Conservation (phyloP, 768 basidiomycete genomes). For the Nidularia sp. region DNA sequence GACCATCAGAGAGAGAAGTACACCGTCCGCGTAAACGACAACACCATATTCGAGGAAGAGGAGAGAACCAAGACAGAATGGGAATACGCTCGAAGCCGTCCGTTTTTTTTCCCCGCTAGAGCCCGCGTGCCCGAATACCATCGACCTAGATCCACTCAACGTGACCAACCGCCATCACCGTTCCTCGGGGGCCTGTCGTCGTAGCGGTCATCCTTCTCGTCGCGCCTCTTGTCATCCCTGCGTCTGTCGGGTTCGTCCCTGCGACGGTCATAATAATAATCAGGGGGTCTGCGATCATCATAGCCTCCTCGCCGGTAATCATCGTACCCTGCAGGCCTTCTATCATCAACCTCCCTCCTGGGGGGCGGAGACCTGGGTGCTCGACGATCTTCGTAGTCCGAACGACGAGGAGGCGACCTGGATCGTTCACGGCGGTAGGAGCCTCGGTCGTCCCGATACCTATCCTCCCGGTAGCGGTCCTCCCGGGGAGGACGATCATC, state of each 20-base stretch:
- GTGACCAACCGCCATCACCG: conserved; percentile 75
- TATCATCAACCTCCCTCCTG: conserved; percentile 79
- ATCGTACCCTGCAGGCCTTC: conserved; percentile 91
- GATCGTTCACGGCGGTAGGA: conserved; percentile 74
- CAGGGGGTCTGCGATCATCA: conserved; percentile 81
- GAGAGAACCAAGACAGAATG: conserved; percentile 47
- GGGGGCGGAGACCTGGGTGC: conserved; percentile 74
- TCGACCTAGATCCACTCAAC: conserved; percentile 42
- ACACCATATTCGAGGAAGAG: conserved; percentile 36
- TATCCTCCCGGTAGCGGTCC: conserved; percentile 59
- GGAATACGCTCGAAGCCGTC: conserved; percentile 36
- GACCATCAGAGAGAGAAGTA: conserved; percentile 38
- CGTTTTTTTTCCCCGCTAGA: conserved; percentile 23
- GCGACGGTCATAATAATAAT: conserved; percentile 84
- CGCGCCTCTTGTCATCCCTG: conserved; percentile 76
- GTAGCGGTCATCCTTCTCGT: conserved; percentile 79
- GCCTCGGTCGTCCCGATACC: conserved; percentile 48
- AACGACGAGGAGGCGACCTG: conserved; percentile 72
- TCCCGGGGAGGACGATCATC: conserved; percentile 52
- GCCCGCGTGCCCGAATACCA: conserved; percentile 23
- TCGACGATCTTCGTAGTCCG: conserved; percentile 72
- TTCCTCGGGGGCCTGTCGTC: conserved; percentile 74
- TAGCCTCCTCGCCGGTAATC: conserved; percentile 80
- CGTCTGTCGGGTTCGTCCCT: conserved; percentile 71
- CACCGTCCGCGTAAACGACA: conserved; percentile 53